A percentile compares a stretch with the other conserved stretches of the same genome.
phyloP scores from a whole-genome alignment of 1,284 basidiomycete species.

The Rhizopogon parksii region DNA sequence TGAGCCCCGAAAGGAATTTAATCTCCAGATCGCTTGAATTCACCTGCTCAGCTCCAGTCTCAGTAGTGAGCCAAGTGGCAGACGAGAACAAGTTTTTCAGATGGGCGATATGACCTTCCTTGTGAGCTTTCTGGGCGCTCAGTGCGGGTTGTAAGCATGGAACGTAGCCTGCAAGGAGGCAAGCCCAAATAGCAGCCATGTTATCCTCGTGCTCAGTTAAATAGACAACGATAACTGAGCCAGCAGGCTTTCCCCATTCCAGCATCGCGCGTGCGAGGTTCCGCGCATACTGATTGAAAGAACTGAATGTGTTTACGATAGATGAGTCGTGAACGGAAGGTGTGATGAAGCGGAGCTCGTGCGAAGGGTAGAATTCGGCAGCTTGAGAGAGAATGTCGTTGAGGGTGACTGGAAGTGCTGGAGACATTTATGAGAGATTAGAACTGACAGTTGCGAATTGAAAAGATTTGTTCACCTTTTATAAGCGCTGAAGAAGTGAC shows the following conservation, averaged over 20 bases:
- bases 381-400: conserved; percentile 11
- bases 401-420: conserved; percentile 5
- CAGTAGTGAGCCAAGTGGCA: conserved; percentile 9
- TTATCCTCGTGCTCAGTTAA: conserved; percentile 12
- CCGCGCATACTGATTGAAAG: conserved; percentile 8
- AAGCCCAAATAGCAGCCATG: conserved; percentile 12
- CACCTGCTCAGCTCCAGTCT: conserved; percentile 10
- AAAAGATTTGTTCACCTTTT: no score
- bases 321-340: conserved; percentile 8
- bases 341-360: conserved; percentile 5
- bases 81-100: conserved; percentile 9
- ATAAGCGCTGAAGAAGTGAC: no score
- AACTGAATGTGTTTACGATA: conserved; percentile 2
- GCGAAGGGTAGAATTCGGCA: conserved; percentile 4
- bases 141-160: conserved; percentile 11
- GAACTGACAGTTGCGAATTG: no score
- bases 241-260: conserved; percentile 3
- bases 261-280: conserved; percentile 6
- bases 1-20: conserved; percentile 6
- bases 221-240: conserved; percentile 10
- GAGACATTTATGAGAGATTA: background rate
- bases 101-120: conserved; percentile 9
- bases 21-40: conserved; percentile 5
- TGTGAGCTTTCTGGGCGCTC: conserved; percentile 10
- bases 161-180: conserved; percentile 6